A percentile compares a stretch with the other conserved stretches of the same genome.
phyloP scores from a whole-genome alignment of 1,139 yeast genomes.

The Hanseniaspora gamundiae region DNA sequence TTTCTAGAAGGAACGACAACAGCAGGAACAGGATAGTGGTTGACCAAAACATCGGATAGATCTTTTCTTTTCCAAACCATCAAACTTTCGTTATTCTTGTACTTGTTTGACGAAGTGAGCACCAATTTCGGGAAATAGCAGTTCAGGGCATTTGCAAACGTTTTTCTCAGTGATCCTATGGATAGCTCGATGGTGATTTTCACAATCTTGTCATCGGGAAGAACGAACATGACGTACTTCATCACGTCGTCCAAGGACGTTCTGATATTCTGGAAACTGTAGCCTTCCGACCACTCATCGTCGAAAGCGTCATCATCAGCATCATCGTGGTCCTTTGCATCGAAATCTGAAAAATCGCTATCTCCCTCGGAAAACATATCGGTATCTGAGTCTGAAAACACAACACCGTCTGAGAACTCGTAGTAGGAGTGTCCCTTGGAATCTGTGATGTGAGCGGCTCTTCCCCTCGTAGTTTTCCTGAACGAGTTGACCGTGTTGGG shows the following conservation, averaged over 20 bases:
- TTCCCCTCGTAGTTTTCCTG: slow-evolving; percentile 8
- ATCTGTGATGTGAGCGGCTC: neutral
- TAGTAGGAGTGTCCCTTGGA: slow-evolving; percentile 3
- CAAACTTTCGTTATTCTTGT: slow-evolving; percentile 37
- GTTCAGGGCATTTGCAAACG: slow-evolving; percentile 47
- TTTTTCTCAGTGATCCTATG: slow-evolving; percentile 45
- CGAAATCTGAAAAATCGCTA: slow-evolving; percentile 2
- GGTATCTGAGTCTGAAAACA: slow-evolving; percentile 6
- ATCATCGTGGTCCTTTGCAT: neutral
- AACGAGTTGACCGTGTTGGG: too few species aligned
- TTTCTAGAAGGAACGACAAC: slow-evolving; percentile 57
- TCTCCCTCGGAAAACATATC: slow-evolving; percentile 6
- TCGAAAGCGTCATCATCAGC: slow-evolving; percentile 1
- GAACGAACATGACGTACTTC: slow-evolving; percentile 35
- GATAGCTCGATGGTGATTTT: slow-evolving; percentile 53
- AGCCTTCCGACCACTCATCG: slow-evolving; percentile 22
- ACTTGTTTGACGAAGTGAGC: slow-evolving; percentile 50
- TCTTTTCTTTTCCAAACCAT: slow-evolving; percentile 51
- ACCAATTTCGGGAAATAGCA: slow-evolving; percentile 54
- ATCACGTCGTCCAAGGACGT: slow-evolving; percentile 29
- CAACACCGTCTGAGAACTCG: neutral
- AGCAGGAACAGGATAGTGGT: slow-evolving; percentile 55
- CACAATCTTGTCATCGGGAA: slow-evolving; percentile 38
- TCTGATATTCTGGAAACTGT: slow-evolving; percentile 16
- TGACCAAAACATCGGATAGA: slow-evolving; percentile 51